Percentiles rank a stretch among this genome's conserved stretches.
Conservation (phyloP, 2,329 filamentous ascomycete genomes). For the Colletotrichum gloeosporioides region DNA sequence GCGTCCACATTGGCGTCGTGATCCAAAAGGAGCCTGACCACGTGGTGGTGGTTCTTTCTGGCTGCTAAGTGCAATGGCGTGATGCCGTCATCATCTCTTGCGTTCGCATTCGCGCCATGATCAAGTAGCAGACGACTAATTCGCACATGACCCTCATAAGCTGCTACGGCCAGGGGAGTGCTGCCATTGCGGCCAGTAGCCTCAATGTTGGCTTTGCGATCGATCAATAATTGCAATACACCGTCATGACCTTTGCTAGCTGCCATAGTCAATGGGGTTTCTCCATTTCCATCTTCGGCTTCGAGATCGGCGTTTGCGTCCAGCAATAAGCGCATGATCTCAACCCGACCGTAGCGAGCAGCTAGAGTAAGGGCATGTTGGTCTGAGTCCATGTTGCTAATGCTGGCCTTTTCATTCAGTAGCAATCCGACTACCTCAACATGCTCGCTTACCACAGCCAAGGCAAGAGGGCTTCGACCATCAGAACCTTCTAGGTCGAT, state of each 20-base stretch:
- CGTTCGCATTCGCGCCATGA: not conserved
- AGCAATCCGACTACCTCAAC: not conserved
- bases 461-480: not conserved
- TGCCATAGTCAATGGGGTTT: not conserved
- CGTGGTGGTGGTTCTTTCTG: not conserved
- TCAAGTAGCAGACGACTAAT: not conserved
- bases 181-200: not conserved
- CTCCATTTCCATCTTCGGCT: not conserved
- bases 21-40: not conserved
- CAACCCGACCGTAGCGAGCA: not conserved
- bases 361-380: not conserved
- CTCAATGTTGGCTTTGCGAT: not conserved
- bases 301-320: not conserved
- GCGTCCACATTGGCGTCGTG: not conserved
- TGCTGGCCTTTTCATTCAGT: rapidly evolving
- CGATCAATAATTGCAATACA: not conserved
- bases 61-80: not conserved
- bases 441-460: not conserved
- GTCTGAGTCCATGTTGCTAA: not conserved
- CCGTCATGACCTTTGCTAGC: not conserved
- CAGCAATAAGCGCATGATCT: rapidly evolving
- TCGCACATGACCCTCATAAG: not conserved
- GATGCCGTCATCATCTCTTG: not conserved
- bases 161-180: not conserved
- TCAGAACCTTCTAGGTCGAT: not conserved